These are phyloP conservation scores for Blastobotrys serpentis DNA, from an alignment of 1,139 yeast species.

Conservation along the genomic window DNA sequence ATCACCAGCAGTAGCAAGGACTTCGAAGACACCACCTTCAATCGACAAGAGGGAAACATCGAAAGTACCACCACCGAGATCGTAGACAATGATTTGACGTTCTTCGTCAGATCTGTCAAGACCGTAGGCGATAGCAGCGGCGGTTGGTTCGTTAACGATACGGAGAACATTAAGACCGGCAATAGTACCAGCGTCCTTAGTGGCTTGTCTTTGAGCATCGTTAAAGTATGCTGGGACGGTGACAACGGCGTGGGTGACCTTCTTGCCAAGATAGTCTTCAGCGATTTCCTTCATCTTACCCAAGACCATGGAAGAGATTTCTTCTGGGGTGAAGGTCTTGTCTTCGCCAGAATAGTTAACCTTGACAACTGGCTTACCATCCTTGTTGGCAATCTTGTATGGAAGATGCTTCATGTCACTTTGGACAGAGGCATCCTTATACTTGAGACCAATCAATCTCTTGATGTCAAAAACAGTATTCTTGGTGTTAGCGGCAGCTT, in stretches of 20 bases:
- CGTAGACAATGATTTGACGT: conserved; percentile 79
- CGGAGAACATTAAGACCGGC: conserved; percentile 94
- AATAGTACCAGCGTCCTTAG: conserved; percentile 97
- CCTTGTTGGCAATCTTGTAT: conserved; percentile 82
- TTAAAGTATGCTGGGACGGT: conserved; percentile 98
- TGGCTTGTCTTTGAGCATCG: conserved; percentile 97
- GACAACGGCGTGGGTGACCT: conserved; percentile 91
- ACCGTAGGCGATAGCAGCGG: conserved; percentile 98
- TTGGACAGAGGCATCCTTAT: conserved; percentile 83
- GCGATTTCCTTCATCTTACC: conserved; percentile 98
- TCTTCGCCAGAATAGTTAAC: conserved; percentile 93
- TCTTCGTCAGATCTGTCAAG: conserved; percentile 77
- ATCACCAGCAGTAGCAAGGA: conserved; percentile 99
- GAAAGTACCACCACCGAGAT: conserved; percentile 99
- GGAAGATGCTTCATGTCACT: conserved; percentile 95
- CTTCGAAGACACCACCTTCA: conserved; percentile 88
- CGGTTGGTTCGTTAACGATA: conserved; percentile 98
- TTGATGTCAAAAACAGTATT: conserved; percentile 87
- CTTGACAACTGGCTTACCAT: conserved; percentile 84
- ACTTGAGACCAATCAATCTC: conserved; percentile 95
- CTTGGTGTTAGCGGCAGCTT: conserved; percentile 95
- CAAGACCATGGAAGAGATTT: conserved; percentile 94
- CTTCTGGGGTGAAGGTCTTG: conserved; percentile 92
- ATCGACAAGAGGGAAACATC: conserved; percentile 96
- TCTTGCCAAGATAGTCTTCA: conserved; percentile 81